Percentiles rank a stretch among this genome's conserved stretches.
phyloP scores from a whole-genome alignment of 2,329 filamentous ascomycete genomes.

The Rhexocercosporidium sp. region DNA sequence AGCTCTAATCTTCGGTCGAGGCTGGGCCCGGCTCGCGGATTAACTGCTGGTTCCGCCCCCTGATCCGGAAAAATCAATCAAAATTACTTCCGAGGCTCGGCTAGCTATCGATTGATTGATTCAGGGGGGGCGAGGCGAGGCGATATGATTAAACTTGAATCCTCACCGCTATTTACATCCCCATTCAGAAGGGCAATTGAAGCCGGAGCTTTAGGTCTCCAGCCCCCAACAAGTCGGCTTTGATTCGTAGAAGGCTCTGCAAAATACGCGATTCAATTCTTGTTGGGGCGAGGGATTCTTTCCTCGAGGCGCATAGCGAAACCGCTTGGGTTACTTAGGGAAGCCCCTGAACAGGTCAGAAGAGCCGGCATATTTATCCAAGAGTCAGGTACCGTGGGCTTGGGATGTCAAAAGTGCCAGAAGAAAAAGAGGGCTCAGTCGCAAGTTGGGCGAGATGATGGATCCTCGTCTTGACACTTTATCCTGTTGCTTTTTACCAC shows the following conservation, averaged over 20 bases:
- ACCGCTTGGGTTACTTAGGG: background rate
- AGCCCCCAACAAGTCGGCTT: background rate
- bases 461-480: background rate
- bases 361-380: conserved; percentile 11
- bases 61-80: background rate
- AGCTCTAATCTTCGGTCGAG: background rate
- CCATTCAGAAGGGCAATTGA: background rate
- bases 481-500: background rate
- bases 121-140: background rate
- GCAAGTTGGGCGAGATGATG: background rate
- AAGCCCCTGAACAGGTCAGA: conserved; percentile 1
- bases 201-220: background rate
- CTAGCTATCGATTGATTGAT: background rate
- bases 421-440: background rate
- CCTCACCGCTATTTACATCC: conserved; percentile 2
- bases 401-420: background rate
- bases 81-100: background rate
- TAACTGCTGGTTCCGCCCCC: background rate
- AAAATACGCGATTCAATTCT: background rate
- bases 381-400: background rate
- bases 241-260: conserved; percentile 11
- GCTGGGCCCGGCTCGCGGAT: background rate
- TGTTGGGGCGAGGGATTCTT: background rate
- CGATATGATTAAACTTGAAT: background rate
- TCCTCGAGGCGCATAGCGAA: conserved; percentile 7